Evolutionary conservation across 2,329 filamentous ascomycete genomes (phyloP).

Genomic region (Dryadomyces quercivorus): DNA sequence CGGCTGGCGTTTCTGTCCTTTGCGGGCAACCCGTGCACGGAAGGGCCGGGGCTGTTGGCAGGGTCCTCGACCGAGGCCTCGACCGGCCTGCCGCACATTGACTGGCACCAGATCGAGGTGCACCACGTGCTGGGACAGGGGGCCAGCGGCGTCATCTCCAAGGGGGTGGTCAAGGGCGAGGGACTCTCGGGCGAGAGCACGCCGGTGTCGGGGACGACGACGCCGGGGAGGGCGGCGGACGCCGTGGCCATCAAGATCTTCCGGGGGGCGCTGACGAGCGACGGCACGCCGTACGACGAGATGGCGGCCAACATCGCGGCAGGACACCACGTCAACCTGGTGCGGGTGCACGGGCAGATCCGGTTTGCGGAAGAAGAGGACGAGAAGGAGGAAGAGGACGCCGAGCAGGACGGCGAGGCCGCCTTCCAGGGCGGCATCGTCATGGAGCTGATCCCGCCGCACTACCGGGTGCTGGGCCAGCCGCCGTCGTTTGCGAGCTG

Average conservation of each 20-base stretch:
- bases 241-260: slow-evolving; percentile 35
- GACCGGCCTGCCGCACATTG: slow-evolving; percentile 22
- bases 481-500: slow-evolving; percentile 32
- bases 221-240: slow-evolving; percentile 13
- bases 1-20: slow-evolving; percentile 34
- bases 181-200: slow-evolving; percentile 3
- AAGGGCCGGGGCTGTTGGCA: background rate
- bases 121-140: slow-evolving; percentile 29
- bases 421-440: slow-evolving; percentile 26
- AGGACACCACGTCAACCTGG: slow-evolving; percentile 32
- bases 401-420: background rate
- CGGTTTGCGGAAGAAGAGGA: slow-evolving; percentile 8
- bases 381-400: slow-evolving; percentile 16
- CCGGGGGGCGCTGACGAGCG: slow-evolving; percentile 31
- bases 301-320: slow-evolving; percentile 33
- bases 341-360: slow-evolving; percentile 31
- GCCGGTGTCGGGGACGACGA: slow-evolving; percentile 1
- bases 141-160: slow-evolving; percentile 33
- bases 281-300: slow-evolving; percentile 35
- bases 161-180: slow-evolving; percentile 18
- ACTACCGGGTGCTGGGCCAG: slow-evolving; percentile 28
- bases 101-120: slow-evolving; percentile 28
- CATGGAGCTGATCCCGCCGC: slow-evolving; percentile 31
- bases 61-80: slow-evolving; percentile 1
- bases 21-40: slow-evolving; percentile 32